These are phyloP conservation scores for Lichtheimia corymbifera DNA, from an alignment of 371 early-diverging fungal genomes.

Conservation along the genomic window DNA sequence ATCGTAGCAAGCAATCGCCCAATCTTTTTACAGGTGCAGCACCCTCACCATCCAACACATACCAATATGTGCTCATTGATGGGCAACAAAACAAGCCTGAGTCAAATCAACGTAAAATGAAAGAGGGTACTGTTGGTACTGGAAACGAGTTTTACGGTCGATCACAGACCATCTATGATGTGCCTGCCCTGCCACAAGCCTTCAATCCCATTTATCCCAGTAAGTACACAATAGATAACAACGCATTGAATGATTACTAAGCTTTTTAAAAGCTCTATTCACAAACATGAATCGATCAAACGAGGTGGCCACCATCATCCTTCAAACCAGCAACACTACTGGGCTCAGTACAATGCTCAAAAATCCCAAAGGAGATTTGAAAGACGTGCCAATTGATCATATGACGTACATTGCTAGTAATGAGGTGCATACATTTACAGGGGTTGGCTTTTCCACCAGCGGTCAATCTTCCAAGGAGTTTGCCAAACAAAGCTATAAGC, in stretches of 20 bases:
- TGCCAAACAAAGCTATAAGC: slow-evolving; percentile 51
- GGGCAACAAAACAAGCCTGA: slow-evolving; percentile 17
- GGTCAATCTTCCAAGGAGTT: slow-evolving; percentile 50
- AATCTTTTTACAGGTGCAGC: slow-evolving; percentile 35
- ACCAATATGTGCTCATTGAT: slow-evolving; percentile 28
- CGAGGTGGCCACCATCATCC: slow-evolving; percentile 23
- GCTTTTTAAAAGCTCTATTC: slow-evolving; percentile 18
- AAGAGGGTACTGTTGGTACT: slow-evolving; percentile 33
- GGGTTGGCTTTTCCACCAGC: slow-evolving; percentile 39
- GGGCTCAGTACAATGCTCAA: slow-evolving; percentile 10
- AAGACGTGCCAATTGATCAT: slow-evolving; percentile 12
- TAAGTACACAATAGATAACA: slow-evolving; percentile 11
- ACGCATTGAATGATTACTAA: not conserved
- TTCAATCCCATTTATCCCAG: slow-evolving; percentile 38
- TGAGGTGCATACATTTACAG: slow-evolving; percentile 38
- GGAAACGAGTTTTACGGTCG: slow-evolving; percentile 55
- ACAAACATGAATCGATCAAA: slow-evolving; percentile 33
- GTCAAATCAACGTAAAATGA: slow-evolving; percentile 27
- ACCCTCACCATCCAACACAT: slow-evolving; percentile 21
- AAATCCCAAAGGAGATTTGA: slow-evolving; percentile 9
- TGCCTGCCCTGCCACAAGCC: slow-evolving; percentile 54
- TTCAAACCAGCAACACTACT: slow-evolving; percentile 14
- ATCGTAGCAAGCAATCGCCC: slow-evolving; percentile 10
- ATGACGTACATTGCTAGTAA: slow-evolving; percentile 42
- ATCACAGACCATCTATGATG: slow-evolving; percentile 29